Evolutionary conservation across 441 rosid species (phyloP), one percentile per base, ranked within the genome.

Genomic region (Populus hybrid): DNA sequence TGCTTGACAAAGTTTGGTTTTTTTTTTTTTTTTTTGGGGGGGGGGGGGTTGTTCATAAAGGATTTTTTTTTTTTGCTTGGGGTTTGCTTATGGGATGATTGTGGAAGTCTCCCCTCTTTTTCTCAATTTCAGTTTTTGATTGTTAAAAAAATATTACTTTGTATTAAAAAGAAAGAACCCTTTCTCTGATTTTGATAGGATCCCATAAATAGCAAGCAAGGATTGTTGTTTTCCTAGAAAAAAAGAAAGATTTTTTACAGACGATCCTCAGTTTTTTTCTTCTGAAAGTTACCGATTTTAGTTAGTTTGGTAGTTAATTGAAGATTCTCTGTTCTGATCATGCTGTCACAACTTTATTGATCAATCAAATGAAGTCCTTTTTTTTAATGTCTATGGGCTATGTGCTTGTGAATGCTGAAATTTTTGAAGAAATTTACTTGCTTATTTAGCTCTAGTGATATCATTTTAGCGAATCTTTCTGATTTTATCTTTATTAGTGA

Each of bases 111-210:
- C n/a, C 68, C 36, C 8, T 74, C 26, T 59, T 40, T 64, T 23
- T 65, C 38, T 35, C 28, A 24, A 56, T 36, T 26, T 4, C 2
- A 29, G 21, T 45, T 28, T 72, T 80, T 77, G 71, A 65, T 75
- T 77, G 82, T 77, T 71, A n/a, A n/a, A 23, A 26, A 61, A 6
- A 45, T 2, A 4, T 45, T 78, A 11, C 76, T 75, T 69, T 53
- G 8, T 35, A 29, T 68, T 74, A n/a, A 35, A 69, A 70, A 78
- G 79, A 76, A 82, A 76, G 68, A 74, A 77, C 50, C 69, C 56
- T 50, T 66, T 64, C 53, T 53, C 38, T 64, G 31, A 40, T 74
- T 72, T 21, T 81, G 61, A 74, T 35, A 59, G 73, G 61, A 67
- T 42, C 23, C 36, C 36, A 23, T 45, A 65, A 7, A 35, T 28